phyloP scores from a whole-genome alignment of 331 rosid genomes.

The Quercus phellos region DNA sequence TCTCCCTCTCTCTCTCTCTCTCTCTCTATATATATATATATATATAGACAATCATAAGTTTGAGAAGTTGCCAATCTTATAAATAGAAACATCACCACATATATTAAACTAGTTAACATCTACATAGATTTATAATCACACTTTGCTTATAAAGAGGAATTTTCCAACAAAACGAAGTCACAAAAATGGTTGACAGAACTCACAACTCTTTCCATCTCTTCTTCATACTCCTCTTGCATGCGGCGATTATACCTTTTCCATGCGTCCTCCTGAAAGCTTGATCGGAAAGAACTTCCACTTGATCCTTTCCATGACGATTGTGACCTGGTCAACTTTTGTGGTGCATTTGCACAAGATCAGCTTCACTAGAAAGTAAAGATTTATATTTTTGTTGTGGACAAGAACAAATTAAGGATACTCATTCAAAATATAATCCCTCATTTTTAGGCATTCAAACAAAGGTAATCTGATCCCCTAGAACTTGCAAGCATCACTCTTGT shows the following conservation, averaged over 20 bases:
- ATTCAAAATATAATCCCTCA: not conserved
- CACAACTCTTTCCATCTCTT: slow-evolving; percentile 96
- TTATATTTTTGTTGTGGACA: not conserved
- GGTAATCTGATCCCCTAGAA: not conserved
- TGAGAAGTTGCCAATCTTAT: no score
- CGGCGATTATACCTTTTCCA: slow-evolving; percentile 64
- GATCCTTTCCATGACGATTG: slow-evolving; percentile 53
- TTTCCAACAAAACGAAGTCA: not conserved
- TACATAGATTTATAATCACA: not conserved
- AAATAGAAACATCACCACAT: not conserved
- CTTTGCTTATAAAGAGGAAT: not conserved
- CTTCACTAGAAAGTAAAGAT: slow-evolving; percentile 6
- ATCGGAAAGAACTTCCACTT: slow-evolving; percentile 45
- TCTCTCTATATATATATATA: no score
- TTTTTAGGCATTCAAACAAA: not conserved
- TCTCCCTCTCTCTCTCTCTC: no score
- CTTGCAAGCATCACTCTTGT: not conserved
- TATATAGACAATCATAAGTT: no score
- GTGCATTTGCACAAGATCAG: slow-evolving; percentile 32
- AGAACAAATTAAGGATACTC: not conserved
- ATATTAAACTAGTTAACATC: not conserved
- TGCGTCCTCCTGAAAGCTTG: slow-evolving; percentile 80
- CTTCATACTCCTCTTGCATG: slow-evolving; percentile 86
- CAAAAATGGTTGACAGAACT: slow-evolving; percentile 17
- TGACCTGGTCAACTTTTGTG: slow-evolving; percentile 53